Conservation (phyloP, 1,284 basidiomycete species). For the Sporisorium sorghi region DNA sequence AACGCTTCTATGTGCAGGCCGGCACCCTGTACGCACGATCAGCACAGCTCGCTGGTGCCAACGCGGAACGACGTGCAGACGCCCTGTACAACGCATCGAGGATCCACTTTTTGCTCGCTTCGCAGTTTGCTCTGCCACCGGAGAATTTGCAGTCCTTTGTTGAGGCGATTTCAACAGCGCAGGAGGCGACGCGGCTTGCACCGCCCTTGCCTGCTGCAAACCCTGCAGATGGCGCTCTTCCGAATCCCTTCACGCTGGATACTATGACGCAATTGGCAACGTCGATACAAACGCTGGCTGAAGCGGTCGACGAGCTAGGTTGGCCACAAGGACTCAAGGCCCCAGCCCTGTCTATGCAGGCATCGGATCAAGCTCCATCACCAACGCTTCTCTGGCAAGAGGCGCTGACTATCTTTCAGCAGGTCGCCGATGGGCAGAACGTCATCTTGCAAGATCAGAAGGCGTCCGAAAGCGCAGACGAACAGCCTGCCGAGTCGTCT, state of each 20-base stretch:
- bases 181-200: conserved; percentile 32
- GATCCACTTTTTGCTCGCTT: conserved; percentile 51
- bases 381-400: conserved; percentile 32
- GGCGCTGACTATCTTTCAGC: conserved; percentile 24
- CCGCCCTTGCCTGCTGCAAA: conserved; percentile 13
- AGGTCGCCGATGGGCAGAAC: conserved; percentile 32
- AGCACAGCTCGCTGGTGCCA: conserved; percentile 19
- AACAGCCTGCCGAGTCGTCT: background rate
- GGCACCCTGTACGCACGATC: conserved; percentile 38
- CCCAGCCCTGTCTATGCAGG: background rate
- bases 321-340: conserved; percentile 29
- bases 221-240: conserved; percentile 14
- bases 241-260: conserved; percentile 53
- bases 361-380: background rate
- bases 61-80: conserved; percentile 23
- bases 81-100: conserved; percentile 46
- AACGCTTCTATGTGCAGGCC: conserved; percentile 51
- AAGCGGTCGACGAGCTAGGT: conserved; percentile 48
- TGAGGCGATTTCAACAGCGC: conserved; percentile 28
- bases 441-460: conserved; percentile 36
- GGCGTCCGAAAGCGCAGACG: background rate
- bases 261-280: conserved; percentile 42
- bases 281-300: conserved; percentile 42
- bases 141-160: conserved; percentile 25
- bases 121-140: conserved; percentile 50